Conservation (phyloP, 768 basidiomycete species). For the Suillus americanus region DNA sequence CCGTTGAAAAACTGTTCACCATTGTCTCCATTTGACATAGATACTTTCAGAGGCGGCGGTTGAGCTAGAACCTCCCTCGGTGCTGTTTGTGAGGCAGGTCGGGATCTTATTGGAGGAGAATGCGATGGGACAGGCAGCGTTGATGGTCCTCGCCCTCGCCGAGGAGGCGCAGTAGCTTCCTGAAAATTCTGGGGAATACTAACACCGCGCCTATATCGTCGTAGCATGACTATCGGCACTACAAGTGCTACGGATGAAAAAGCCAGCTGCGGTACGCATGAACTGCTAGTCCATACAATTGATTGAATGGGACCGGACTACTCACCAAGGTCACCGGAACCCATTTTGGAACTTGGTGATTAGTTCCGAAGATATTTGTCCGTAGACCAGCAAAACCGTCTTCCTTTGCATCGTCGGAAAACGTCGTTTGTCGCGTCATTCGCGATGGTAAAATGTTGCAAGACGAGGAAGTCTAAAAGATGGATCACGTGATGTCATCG, state of each 20-base stretch:
- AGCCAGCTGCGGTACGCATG: conserved; percentile 9
- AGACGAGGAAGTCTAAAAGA: neutral
- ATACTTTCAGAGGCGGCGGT: neutral
- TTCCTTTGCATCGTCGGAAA: conserved; percentile 1
- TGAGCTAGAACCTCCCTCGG: neutral
- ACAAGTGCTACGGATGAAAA: conserved; percentile 15
- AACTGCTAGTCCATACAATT: neutral
- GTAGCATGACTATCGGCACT: conserved; percentile 12
- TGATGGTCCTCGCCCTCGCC: conserved; percentile 2
- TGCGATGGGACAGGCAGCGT: neutral
- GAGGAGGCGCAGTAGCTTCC: conserved; percentile 9
- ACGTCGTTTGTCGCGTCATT: conserved; percentile 7
- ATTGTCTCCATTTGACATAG: neutral
- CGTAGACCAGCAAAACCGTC: neutral
- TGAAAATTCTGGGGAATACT: neutral
- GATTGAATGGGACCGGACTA: neutral
- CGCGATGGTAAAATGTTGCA: neutral
- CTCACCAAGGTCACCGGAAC: conserved; percentile 9
- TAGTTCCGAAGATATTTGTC: neutral
- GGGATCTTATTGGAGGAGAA: neutral
- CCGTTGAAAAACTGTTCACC: conserved; percentile 43
- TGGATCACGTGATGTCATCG: conserved; percentile 3
- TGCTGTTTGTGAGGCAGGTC: neutral
- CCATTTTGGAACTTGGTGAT: conserved; percentile 4
- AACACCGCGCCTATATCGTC: conserved; percentile 10